Evolutionary conservation across 192 early-diverging fungal genomes (phyloP).

Genomic region (Coemansia sp.): DNA sequence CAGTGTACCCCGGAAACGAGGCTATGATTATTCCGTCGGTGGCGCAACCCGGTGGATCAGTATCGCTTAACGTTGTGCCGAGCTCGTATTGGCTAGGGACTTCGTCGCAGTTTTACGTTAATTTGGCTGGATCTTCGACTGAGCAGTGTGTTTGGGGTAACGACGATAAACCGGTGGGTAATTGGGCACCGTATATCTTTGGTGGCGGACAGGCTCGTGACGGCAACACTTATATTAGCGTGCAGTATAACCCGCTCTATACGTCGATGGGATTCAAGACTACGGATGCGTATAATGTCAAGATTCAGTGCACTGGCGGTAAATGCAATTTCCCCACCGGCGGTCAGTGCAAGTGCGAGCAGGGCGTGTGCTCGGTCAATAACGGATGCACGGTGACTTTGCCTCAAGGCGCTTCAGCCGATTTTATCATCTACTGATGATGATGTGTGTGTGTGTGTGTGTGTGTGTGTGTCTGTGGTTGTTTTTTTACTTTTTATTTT

Average conservation of each 20-base stretch:
- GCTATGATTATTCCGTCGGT: slow-evolving; percentile 57
- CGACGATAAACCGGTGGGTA: slow-evolving; percentile 29
- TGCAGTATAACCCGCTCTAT: slow-evolving; percentile 55
- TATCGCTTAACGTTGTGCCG: slow-evolving; percentile 42
- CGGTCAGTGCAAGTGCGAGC: slow-evolving; percentile 53
- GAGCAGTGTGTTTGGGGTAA: slow-evolving; percentile 52
- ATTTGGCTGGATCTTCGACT: slow-evolving; percentile 35
- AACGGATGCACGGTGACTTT: slow-evolving; percentile 53
- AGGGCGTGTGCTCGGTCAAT: slow-evolving; percentile 46
- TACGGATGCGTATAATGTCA: slow-evolving; percentile 29
- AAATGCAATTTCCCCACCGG: slow-evolving; percentile 48
- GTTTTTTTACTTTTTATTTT: slow-evolving; percentile 1
- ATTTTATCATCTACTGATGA: slow-evolving; percentile 42
- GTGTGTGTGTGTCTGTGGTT: too few relatives aligned
- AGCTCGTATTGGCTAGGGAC: slow-evolving; percentile 52
- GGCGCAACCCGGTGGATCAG: slow-evolving; percentile 22
- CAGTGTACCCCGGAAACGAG: slow-evolving; percentile 54
- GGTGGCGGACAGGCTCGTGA: slow-evolving; percentile 46
- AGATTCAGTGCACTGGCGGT: slow-evolving; percentile 33
- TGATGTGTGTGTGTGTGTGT: too few relatives aligned
- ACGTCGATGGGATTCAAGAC: slow-evolving; percentile 30
- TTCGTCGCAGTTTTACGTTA: slow-evolving; percentile 55
- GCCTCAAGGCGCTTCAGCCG: slow-evolving; percentile 21
- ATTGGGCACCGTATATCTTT: slow-evolving; percentile 56
- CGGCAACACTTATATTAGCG: slow-evolving; percentile 53